Conservation (phyloP, 805 yeast genomes). For the Candida rishiriensis region DNA sequence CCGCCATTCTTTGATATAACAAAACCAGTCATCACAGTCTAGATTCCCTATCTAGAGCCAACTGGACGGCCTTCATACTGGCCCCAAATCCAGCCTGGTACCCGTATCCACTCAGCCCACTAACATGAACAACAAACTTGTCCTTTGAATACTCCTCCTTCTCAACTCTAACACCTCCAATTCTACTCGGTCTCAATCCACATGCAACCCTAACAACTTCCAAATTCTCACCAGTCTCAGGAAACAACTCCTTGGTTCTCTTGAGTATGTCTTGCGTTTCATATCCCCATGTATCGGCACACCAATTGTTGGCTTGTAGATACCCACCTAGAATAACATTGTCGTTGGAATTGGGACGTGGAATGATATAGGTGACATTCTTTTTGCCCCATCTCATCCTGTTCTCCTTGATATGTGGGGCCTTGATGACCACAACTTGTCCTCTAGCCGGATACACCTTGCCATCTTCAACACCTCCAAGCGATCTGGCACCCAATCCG, state of each 20-base stretch:
- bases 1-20: too few species aligned
- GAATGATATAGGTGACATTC: conserved; percentile 64
- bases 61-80: conserved; percentile 43
- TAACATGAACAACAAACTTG: conserved; percentile 56
- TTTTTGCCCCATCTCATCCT: conserved; percentile 54
- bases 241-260: conserved; percentile 51
- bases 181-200: conserved; percentile 72
- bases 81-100: conserved; percentile 65
- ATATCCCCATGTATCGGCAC: conserved; percentile 46
- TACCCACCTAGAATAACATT: conserved; percentile 75
- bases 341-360: conserved; percentile 62
- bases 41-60: conserved; percentile 1
- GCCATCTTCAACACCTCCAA: conserved; percentile 64
- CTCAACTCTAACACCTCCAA: conserved; percentile 74
- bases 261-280: conserved; percentile 44
- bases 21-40: too few species aligned
- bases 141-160: conserved; percentile 40
- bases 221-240: conserved; percentile 40
- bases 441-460: conserved; percentile 72
- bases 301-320: conserved; percentile 59
- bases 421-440: conserved; percentile 68
- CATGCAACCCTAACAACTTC: conserved; percentile 63
- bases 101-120: conserved; percentile 67
- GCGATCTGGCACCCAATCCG: conserved; percentile 61
- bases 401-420: conserved; percentile 64